Evolutionary conservation across 2,329 filamentous ascomycete species (phyloP).

Genomic region (Fonsecaea pedrosoi): DNA sequence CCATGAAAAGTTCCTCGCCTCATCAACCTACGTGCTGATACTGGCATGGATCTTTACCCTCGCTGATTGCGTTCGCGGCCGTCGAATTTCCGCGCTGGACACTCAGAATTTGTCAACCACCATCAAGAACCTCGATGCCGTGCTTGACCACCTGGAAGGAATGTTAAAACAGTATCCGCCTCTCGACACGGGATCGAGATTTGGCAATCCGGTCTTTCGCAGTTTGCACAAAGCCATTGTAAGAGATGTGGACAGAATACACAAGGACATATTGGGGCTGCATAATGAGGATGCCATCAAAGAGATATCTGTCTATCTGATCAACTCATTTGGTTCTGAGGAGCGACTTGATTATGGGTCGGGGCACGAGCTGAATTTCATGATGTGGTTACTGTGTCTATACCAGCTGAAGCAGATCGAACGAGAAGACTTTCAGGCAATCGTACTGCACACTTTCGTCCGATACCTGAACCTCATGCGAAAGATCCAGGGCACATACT

Average conservation of each 20-base stretch:
- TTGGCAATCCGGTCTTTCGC: conserved; percentile 92
- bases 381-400: conserved; percentile 94
- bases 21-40: conserved; percentile 76
- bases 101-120: conserved; percentile 65
- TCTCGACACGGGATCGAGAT: conserved; percentile 86
- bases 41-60: conserved; percentile 85
- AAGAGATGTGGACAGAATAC: conserved; percentile 50
- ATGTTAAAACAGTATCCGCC: conserved; percentile 75
- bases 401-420: conserved; percentile 75
- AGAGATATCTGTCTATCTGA: conserved; percentile 81
- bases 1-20: conserved; percentile 80
- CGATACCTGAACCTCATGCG: conserved; percentile 89
- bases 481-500: conserved; percentile 86
- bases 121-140: conserved; percentile 68
- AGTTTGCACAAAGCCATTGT: conserved; percentile 69
- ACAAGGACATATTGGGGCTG: conserved; percentile 49
- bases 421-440: conserved; percentile 69
- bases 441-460: conserved; percentile 80
- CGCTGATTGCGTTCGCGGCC: conserved; percentile 78
- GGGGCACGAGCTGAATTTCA: conserved; percentile 95
- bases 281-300: conserved; percentile 60
- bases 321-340: conserved; percentile 83
- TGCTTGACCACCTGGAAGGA: conserved; percentile 73
- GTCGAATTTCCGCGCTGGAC: conserved; percentile 67
- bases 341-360: conserved; percentile 94